These are phyloP conservation scores for Trichoderma atroviride DNA, from an alignment of 2,329 filamentous ascomycete species.

Conservation along the genomic window DNA sequence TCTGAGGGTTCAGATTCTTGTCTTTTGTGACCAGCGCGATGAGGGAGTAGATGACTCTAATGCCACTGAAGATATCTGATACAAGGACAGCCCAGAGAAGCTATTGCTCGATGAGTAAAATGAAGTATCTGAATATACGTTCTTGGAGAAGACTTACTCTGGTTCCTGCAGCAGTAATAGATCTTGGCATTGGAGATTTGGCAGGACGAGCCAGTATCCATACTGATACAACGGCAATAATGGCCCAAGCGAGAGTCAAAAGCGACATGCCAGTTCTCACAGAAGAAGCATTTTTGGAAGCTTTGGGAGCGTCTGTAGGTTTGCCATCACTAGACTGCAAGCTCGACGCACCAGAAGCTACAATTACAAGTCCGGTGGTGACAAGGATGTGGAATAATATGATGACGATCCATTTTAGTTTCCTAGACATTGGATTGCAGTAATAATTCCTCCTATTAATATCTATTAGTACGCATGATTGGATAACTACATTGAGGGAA, in stretches of 20 bases:
- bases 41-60: neutral
- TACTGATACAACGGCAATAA: neutral
- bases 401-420: neutral
- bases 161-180: neutral
- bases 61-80: neutral
- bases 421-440: neutral
- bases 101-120: neutral
- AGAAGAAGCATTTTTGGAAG: neutral
- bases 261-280: neutral
- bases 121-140: neutral
- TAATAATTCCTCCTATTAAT: neutral
- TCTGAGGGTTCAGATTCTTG: neutral
- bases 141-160: neutral
- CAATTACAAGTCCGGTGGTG: neutral
- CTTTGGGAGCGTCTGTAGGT: neutral
- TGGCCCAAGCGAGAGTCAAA: conserved; percentile 8
- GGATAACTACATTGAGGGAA: neutral
- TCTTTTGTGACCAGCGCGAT: neutral
- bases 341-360: neutral
- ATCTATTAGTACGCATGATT: neutral
- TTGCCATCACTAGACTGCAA: neutral
- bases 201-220: neutral
- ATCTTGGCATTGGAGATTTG: neutral
- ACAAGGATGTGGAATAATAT: neutral
- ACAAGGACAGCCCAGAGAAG: neutral